Conservation (phyloP, 805 yeast genomes). For the Pichia scutulata region DNA sequence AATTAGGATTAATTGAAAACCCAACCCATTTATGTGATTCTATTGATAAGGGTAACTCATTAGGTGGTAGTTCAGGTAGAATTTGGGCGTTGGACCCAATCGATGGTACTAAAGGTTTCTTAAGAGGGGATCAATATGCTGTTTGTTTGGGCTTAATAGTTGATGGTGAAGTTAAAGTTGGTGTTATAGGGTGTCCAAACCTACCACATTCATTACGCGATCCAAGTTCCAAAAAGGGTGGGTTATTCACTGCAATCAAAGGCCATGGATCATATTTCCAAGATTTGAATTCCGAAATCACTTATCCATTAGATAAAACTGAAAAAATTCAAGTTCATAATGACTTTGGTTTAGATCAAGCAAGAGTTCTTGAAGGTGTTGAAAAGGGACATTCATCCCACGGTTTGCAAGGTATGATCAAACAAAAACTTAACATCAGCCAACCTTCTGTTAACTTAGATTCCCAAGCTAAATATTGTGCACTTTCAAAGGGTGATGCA, state of each 20-base stretch:
- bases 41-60: slow-evolving; percentile 72
- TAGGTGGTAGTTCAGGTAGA: slow-evolving; percentile 74
- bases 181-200: slow-evolving; percentile 96
- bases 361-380: slow-evolving; percentile 84
- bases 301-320: slow-evolving; percentile 30
- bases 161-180: slow-evolving; percentile 77
- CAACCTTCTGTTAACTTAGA: slow-evolving; percentile 66
- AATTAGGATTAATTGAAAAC: slow-evolving; percentile 36
- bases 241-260: slow-evolving; percentile 61
- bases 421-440: slow-evolving; percentile 51
- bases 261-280: slow-evolving; percentile 62
- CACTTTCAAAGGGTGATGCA: slow-evolving; percentile 83
- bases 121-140: slow-evolving; percentile 95
- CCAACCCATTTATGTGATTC: slow-evolving; percentile 48
- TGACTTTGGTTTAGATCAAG: slow-evolving; percentile 36
- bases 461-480: slow-evolving; percentile 94
- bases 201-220: slow-evolving; percentile 45
- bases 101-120: slow-evolving; percentile 95
- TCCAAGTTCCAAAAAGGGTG: slow-evolving; percentile 46
- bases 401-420: slow-evolving; percentile 73
- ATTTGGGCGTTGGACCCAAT: slow-evolving; percentile 98
- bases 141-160: slow-evolving; percentile 88
- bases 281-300: slow-evolving; percentile 31
- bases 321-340: slow-evolving; percentile 45
- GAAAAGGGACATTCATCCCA: slow-evolving; percentile 94